Base-by-base conservation (phyloP, 495 filamentous ascomycete genomes). In the Clavariopsis aquatica region DNA sequence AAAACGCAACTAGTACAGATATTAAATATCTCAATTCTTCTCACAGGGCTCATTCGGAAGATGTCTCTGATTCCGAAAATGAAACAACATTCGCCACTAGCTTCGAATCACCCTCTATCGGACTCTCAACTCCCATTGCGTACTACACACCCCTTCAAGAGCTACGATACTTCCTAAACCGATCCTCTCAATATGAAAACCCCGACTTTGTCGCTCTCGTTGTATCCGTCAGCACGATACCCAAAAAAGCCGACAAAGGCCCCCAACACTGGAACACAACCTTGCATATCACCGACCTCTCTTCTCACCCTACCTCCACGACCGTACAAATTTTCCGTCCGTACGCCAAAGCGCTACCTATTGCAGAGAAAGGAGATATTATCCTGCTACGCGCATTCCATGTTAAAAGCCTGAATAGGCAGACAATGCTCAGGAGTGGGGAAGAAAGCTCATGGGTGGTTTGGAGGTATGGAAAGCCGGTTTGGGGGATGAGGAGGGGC, bases 381-480 rank as follows among this genome's bases (percentile, higher is more conserved):
- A 79, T 96, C 22, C 74, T 98, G 38, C 80, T 98, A 13, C 82
- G 88, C 6, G 80, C 86, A 43, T 92, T 97, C 69, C 82, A 81
- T 57, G 89, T 95, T 15, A 76, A 80, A 52, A 78, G 80, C n/a
- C 57, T 82, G 12, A 81, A 81, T 45, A 77, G 60, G 3, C 53
- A 78, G 57, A 77, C 78, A 0, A 81, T 79, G 62, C 78, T 80
- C 2, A 65, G 86, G 20, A 75, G 81, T 38, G 74, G 69, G 23
- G 75, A 73, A 29, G 75, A 64, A 24, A 75, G 73, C 56, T 71
- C 69, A 24, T 78, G 76, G 76, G 71, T 66, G 49, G 76, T 77
- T 28, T 78, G 76, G 76, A 59, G 73, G 23, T 70, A 62, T 24
- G 60, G 62, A 8, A 71, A 60, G 58, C 59, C 55, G 36, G 46